These are phyloP conservation scores for Didymellaceae sp. DNA, from an alignment of 2,329 filamentous ascomycete species.

Conservation along the genomic window DNA sequence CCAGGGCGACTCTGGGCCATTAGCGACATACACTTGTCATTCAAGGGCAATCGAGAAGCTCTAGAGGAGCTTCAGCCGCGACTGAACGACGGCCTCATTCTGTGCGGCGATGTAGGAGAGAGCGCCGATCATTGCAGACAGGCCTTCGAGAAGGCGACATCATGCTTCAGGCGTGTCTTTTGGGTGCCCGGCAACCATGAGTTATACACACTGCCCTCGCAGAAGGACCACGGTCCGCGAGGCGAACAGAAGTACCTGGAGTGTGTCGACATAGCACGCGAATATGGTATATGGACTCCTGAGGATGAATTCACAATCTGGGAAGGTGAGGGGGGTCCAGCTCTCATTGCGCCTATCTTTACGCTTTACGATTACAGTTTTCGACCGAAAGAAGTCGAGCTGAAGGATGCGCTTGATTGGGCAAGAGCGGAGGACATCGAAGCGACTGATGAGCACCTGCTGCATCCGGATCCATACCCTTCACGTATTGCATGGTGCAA, in stretches of 20 bases:
- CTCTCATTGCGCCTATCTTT: constrained; percentile 62
- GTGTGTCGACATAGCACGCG: constrained; percentile 60
- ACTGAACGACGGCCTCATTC: constrained; percentile 54
- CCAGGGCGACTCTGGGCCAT: constrained; percentile 53
- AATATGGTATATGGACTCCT: constrained; percentile 61
- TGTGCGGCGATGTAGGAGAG: constrained; percentile 54
- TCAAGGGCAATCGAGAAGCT: constrained; percentile 54
- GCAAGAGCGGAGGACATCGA: constrained; percentile 54
- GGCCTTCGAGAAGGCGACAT: constrained; percentile 49
- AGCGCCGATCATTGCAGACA: constrained; percentile 41
- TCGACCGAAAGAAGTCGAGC: constrained; percentile 56
- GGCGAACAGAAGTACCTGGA: constrained; percentile 63
- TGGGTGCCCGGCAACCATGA: constrained; percentile 67
- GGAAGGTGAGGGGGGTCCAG: constrained; percentile 59
- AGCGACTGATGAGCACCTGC: constrained; percentile 54
- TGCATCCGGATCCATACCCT: constrained; percentile 54
- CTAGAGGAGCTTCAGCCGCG: constrained; percentile 50
- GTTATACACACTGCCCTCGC: constrained; percentile 59
- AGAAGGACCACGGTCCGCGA: constrained; percentile 47
- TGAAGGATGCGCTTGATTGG: constrained; percentile 57
- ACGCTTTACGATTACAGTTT: constrained; percentile 68
- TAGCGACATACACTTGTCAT: constrained; percentile 55
- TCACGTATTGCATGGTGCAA: constrained; percentile 56
- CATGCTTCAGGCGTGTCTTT: constrained; percentile 56
- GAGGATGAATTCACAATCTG: constrained; percentile 63